Conservation (phyloP, 805 yeast species). For the Zygoascus flipseniorum region DNA sequence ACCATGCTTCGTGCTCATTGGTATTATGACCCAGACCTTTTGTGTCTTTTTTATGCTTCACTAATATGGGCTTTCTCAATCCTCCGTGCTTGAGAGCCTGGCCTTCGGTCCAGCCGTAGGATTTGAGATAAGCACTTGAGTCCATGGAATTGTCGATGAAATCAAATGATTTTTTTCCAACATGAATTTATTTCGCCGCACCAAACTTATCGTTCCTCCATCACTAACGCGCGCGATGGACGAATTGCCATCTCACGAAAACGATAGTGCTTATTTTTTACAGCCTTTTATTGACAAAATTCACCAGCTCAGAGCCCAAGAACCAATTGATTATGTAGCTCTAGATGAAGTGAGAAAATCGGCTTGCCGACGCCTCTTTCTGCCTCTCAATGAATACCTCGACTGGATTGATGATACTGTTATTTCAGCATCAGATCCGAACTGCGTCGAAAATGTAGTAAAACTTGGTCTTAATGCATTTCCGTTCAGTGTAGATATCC, state of each 20-base stretch:
- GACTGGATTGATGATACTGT: slow-evolving; percentile 7
- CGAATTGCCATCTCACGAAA: too few species aligned
- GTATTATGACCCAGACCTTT: slow-evolving; percentile 79
- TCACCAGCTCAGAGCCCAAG: neutral
- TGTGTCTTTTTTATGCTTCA: slow-evolving; percentile 81
- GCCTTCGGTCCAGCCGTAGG: slow-evolving; percentile 91
- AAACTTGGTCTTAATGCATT: slow-evolving; percentile 3
- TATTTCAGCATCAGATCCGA: neutral
- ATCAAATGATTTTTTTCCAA: neutral
- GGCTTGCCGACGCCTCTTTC: neutral
- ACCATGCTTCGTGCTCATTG: slow-evolving; percentile 84
- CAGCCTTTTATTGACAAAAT: neutral
- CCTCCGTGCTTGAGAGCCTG: slow-evolving; percentile 78
- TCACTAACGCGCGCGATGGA: neutral
- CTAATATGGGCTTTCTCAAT: slow-evolving; percentile 73
- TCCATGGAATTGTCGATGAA: slow-evolving; percentile 44
- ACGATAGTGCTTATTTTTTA: neutral
- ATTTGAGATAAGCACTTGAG: slow-evolving; percentile 58
- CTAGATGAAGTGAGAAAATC: neutral
- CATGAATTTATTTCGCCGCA: neutral
- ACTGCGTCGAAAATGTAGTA: neutral
- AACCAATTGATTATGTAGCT: neutral
- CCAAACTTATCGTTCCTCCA: neutral
- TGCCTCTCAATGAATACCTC: slow-evolving; percentile 5
- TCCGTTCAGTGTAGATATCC: slow-evolving; percentile 5